Evolutionary conservation across 345 rosid genomes (phyloP).

Genomic region (Viola odorata): DNA sequence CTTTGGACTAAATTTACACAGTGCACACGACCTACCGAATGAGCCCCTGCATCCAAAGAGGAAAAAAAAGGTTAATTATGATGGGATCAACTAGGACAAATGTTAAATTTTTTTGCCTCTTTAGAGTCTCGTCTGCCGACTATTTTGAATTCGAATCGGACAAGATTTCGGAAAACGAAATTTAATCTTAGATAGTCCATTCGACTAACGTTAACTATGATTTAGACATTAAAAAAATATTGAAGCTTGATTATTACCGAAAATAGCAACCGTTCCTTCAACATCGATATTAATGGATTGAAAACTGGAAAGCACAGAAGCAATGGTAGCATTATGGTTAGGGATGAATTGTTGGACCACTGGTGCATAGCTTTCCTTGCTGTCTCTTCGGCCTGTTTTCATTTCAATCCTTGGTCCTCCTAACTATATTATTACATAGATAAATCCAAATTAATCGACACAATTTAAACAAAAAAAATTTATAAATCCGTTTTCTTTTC

Average conservation of each 20-base stretch:
- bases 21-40: constrained; percentile 82
- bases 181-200: not conserved
- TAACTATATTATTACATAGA: constrained; percentile 24
- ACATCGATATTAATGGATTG: constrained; percentile 52
- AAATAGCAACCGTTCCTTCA: constrained; percentile 66
- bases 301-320: constrained; percentile 55
- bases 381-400: constrained; percentile 74
- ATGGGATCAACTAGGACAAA: not conserved
- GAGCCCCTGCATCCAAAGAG: constrained; percentile 44
- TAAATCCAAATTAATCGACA: not conserved
- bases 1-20: constrained; percentile 65
- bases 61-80: not conserved
- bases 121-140: too few relatives aligned
- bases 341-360: constrained; percentile 43
- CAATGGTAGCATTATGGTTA: constrained; percentile 61
- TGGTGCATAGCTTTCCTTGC: constrained; percentile 45
- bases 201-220: too few relatives aligned
- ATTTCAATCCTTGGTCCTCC: constrained; percentile 80
- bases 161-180: too few relatives aligned
- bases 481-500: too few relatives aligned
- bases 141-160: not conserved
- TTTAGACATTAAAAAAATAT: not conserved
- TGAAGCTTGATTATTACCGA: constrained; percentile 33
- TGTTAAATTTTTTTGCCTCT: too few relatives aligned
- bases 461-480: too few relatives aligned